A percentile compares a stretch with the other conserved stretches of the same genome.
Evolutionary conservation across 768 basidiomycete genomes (phyloP).

Genomic region (Jaapia argillacea): DNA sequence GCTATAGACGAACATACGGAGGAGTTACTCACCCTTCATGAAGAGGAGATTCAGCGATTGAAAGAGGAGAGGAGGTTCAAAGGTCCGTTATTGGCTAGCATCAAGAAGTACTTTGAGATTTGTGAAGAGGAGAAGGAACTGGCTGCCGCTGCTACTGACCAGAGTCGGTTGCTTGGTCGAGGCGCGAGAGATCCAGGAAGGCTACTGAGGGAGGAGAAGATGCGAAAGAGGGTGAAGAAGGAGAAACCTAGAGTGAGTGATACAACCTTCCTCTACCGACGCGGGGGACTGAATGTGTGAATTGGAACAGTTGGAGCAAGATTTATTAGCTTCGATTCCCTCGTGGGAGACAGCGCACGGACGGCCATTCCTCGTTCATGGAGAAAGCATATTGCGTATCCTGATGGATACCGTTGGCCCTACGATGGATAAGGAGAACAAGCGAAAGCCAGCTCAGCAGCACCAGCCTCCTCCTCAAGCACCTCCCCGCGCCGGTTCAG

Average conservation of each 20-base stretch:
- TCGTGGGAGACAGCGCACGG: slow-evolving; percentile 76
- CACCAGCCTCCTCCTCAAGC: no score
- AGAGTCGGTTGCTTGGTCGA: slow-evolving; percentile 70
- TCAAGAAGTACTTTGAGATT: slow-evolving; percentile 87
- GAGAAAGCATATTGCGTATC: slow-evolving; percentile 68
- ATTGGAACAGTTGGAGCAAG: slow-evolving; percentile 67
- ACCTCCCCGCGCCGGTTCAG: slow-evolving; percentile 36
- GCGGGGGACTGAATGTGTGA: not conserved
- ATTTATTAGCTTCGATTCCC: slow-evolving; percentile 69
- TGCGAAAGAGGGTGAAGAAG: slow-evolving; percentile 86
- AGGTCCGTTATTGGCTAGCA: slow-evolving; percentile 59
- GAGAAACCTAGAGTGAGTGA: slow-evolving; percentile 82
- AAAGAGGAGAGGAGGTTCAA: slow-evolving; percentile 79
- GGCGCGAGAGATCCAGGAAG: slow-evolving; percentile 79
- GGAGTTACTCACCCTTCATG: slow-evolving; percentile 76
- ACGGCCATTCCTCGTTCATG: slow-evolving; percentile 75
- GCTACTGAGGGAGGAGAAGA: slow-evolving; percentile 89
- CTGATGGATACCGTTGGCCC: slow-evolving; percentile 60
- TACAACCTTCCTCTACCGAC: not conserved
- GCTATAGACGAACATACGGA: slow-evolving; percentile 81
- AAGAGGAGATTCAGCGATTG: slow-evolving; percentile 72
- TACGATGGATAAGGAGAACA: slow-evolving; percentile 75
- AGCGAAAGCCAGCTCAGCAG: slow-evolving; percentile 32
- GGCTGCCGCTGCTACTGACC: slow-evolving; percentile 70
- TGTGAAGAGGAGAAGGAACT: slow-evolving; percentile 86